A percentile compares a stretch with the other conserved stretches of the same genome.
These are phyloP conservation scores for Ampelomyces quisqualis DNA, from an alignment of 2,329 filamentous ascomycete genomes.

Conservation along the genomic window DNA sequence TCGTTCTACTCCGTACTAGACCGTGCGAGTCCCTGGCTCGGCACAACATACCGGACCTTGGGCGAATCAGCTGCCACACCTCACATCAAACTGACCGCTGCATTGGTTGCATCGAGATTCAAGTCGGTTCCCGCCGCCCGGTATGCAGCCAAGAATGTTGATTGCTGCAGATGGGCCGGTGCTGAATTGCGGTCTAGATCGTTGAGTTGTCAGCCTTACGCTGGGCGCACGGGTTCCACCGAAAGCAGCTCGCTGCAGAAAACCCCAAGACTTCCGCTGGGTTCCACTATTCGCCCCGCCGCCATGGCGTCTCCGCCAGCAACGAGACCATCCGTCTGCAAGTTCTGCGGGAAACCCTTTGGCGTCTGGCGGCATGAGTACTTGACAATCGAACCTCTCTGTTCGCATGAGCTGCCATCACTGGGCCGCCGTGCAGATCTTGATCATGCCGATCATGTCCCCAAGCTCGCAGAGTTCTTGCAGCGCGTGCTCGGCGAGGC, in stretches of 20 bases:
- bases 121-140: background rate
- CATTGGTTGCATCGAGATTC: no score
- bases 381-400: conserved; percentile 11
- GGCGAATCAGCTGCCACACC: background rate
- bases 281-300: background rate
- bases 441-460: background rate
- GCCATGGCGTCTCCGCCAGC: background rate
- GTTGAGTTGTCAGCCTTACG: background rate
- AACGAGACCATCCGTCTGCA: background rate
- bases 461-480: conserved; percentile 17
- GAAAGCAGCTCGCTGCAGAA: background rate
- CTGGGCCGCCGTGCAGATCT: conserved; percentile 22
- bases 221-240: background rate
- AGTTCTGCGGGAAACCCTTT: conserved; percentile 1
- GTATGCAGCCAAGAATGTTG: background rate
- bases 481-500: conserved; percentile 21
- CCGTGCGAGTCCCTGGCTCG: background rate
- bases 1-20: background rate
- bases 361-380: conserved; percentile 10
- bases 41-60: background rate
- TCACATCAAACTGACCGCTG: background rate
- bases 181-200: conserved; percentile 4
- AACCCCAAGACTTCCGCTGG: conserved; percentile 4
- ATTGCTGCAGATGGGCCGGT: background rate
- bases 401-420: conserved; percentile 19